A percentile compares a stretch with the other conserved stretches of the same genome.
Conservation (phyloP, 1,139 yeast species). For the Taphrina deformans region DNA sequence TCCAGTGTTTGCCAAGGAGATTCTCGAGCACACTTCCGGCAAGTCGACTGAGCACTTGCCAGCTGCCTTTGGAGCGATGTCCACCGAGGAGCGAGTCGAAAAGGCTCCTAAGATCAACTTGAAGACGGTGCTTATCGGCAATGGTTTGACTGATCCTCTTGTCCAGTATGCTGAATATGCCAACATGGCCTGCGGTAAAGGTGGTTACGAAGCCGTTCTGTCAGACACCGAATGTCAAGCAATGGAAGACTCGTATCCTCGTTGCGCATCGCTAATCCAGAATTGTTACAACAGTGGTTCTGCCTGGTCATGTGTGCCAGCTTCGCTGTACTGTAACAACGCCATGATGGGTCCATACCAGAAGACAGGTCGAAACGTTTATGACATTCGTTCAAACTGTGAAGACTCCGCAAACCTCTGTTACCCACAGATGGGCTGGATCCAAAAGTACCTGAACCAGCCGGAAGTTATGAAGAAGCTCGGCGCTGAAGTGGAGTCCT, state of each 20-base stretch:
- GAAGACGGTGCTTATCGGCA: constrained; percentile 88
- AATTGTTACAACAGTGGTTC: constrained; percentile 77
- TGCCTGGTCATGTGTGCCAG: constrained; percentile 91
- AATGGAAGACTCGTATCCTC: constrained; percentile 71
- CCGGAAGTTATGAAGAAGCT: constrained; percentile 71
- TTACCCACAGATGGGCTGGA: constrained; percentile 67
- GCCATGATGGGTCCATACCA: constrained; percentile 76
- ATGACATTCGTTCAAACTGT: constrained; percentile 86
- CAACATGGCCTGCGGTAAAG: constrained; percentile 81
- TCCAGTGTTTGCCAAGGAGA: constrained; percentile 88
- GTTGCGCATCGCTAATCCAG: constrained; percentile 77
- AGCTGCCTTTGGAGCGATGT: constrained; percentile 21
- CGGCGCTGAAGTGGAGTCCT: constrained; percentile 87
- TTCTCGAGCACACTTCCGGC: constrained; percentile 58
- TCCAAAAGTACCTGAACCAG: constrained; percentile 68
- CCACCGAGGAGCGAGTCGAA: constrained; percentile 5
- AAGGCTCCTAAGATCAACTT: constrained; percentile 76
- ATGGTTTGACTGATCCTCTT: constrained; percentile 91
- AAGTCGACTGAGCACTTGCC: constrained; percentile 24
- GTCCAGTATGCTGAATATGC: constrained; percentile 84
- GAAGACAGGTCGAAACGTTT: constrained; percentile 82
- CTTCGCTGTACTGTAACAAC: constrained; percentile 85
- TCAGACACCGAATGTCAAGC: constrained; percentile 74
- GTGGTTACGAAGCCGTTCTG: constrained; percentile 66
- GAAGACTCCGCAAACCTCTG: constrained; percentile 71